These are phyloP conservation scores for Colletotrichum musicola DNA, from an alignment of 2,329 filamentous ascomycete genomes.

Conservation along the genomic window DNA sequence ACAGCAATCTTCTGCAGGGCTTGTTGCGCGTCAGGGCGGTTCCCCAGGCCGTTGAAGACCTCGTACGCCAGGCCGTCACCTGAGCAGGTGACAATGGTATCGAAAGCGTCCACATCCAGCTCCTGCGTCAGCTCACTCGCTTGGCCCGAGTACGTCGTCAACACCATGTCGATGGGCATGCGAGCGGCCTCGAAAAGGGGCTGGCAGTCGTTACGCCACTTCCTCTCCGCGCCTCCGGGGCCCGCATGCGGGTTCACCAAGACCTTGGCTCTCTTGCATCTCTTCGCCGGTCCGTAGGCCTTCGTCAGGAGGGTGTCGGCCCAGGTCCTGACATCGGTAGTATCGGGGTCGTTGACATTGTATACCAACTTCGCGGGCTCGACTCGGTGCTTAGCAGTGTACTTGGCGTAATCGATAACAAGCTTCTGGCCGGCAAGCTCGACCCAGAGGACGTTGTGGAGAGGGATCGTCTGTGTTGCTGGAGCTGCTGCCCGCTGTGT, in stretches of 20 bases:
- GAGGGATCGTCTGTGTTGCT: constrained; percentile 67
- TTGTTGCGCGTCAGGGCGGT: constrained; percentile 77
- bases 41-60: constrained; percentile 92
- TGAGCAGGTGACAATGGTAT: constrained; percentile 89
- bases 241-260: constrained; percentile 93
- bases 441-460: constrained; percentile 89
- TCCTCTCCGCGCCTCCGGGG: constrained; percentile 78
- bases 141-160: constrained; percentile 80
- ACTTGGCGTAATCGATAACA: constrained; percentile 78
- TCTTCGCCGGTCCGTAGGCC: constrained; percentile 78
- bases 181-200: constrained; percentile 87
- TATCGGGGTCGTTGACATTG: constrained; percentile 47
- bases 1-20: constrained; percentile 85
- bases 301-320: constrained; percentile 72
- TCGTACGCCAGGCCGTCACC: constrained; percentile 94
- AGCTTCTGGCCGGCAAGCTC: constrained; percentile 72
- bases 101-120: constrained; percentile 83
- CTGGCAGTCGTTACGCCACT: constrained; percentile 80
- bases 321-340: constrained; percentile 70
- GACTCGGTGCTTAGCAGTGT: constrained; percentile 69
- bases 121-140: constrained; percentile 81
- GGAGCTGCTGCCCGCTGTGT: constrained; percentile 9
- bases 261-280: constrained; percentile 84
- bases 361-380: constrained; percentile 73
- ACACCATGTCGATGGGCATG: constrained; percentile 80